Conservation (phyloP, 2,329 filamentous ascomycete species). For the Thermothelomyces thermophilus region DNA sequence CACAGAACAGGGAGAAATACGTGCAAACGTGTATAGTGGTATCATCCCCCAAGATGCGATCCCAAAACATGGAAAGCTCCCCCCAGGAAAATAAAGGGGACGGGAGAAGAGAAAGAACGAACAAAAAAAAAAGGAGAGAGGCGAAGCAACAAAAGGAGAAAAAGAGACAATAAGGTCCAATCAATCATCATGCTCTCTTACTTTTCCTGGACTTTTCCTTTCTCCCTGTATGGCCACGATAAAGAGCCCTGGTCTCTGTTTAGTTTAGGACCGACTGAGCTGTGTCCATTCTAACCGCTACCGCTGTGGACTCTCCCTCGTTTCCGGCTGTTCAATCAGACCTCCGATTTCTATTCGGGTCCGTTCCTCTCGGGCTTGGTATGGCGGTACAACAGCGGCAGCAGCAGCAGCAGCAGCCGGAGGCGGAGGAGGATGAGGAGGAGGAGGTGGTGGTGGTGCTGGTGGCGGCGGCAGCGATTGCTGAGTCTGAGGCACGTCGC, state of each 20-base stretch:
- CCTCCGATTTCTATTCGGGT: conserved; percentile 55
- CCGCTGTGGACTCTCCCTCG: conserved; percentile 16
- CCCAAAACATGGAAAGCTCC: background rate
- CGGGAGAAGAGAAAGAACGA: background rate
- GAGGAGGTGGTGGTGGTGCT: background rate
- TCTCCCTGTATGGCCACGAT: no score
- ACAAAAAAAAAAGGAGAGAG: background rate
- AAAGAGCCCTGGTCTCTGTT: no score
- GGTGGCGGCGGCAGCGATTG: background rate
- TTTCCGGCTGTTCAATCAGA: conserved; percentile 52
- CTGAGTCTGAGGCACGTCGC: conserved; percentile 16
- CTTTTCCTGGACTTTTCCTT: background rate
- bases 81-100: no score
- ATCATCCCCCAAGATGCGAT: conserved; percentile 14
- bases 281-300: no score
- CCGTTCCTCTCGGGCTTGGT: conserved; percentile 40
- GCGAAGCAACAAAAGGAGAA: no score
- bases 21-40: conserved; percentile 14
- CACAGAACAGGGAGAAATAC: conserved; percentile 2
- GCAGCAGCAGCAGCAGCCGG: background rate
- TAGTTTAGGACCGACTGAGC: no score
- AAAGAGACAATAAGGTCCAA: no score
- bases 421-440: background rate
- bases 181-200: background rate
- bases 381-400: conserved; percentile 1